These are phyloP conservation scores for Arthroderma sp. DNA, from an alignment of 2,329 filamentous ascomycete species.

Conservation along the genomic window DNA sequence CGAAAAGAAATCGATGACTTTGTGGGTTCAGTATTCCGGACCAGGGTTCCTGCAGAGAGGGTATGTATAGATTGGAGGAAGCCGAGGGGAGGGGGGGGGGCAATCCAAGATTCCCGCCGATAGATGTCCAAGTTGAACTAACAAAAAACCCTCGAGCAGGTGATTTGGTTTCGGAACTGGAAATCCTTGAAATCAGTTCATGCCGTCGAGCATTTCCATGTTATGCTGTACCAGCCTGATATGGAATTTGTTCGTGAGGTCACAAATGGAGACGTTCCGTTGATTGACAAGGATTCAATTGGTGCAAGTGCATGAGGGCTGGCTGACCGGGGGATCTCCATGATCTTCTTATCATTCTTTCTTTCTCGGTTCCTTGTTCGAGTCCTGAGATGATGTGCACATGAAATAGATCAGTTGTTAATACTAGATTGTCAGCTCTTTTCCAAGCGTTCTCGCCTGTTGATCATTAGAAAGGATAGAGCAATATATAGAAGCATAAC, in stretches of 20 bases:
- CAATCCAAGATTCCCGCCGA: not conserved
- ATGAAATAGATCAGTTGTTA: no score
- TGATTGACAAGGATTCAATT: constrained; percentile 37
- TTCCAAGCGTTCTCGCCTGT: no score
- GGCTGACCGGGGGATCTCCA: not conserved
- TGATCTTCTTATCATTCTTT: not conserved
- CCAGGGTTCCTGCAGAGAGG: constrained; percentile 31
- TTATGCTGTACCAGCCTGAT: constrained; percentile 60
- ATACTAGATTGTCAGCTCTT: no score
- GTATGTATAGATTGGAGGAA: constrained; percentile 20
- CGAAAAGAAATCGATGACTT: constrained; percentile 39
- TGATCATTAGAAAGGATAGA: no score
- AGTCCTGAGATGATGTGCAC: not conserved
- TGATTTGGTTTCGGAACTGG: constrained; percentile 57
- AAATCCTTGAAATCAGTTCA: constrained; percentile 49
- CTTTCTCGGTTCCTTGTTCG: not conserved
- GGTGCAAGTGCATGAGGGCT: not conserved
- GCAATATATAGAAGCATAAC: no score
- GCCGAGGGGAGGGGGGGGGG: not conserved
- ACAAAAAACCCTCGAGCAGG: constrained; percentile 26
- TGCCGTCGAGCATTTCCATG: constrained; percentile 46
- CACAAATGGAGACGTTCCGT: constrained; percentile 61
- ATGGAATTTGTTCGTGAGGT: constrained; percentile 55
- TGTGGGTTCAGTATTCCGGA: constrained; percentile 47
- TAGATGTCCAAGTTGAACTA: not conserved